phyloP scores from a whole-genome alignment of 176 grass and related monocot species.

The Guadua angustifolia region DNA sequence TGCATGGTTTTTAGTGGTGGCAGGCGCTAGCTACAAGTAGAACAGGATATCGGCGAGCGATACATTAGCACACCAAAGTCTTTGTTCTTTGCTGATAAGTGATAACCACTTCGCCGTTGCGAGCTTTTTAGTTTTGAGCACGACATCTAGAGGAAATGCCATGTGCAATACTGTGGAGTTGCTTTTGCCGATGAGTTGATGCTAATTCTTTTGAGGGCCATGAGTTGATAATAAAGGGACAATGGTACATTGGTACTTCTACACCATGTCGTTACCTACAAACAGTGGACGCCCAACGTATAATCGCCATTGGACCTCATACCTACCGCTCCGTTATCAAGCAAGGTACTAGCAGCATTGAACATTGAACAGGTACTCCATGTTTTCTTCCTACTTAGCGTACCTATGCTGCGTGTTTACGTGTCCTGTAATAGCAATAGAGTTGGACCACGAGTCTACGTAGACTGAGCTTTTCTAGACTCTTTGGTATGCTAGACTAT shows the following conservation, averaged over 20 bases:
- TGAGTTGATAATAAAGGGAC: neutral
- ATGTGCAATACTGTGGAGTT: neutral
- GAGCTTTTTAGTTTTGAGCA: neutral
- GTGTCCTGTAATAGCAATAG: too few species aligned
- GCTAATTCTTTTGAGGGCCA: neutral
- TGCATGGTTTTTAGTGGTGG: neutral
- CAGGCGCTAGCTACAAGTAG: neutral
- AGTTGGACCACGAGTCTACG: too few species aligned
- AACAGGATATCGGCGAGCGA: neutral
- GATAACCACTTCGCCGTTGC: slow-evolving; percentile 2
- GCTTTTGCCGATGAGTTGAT: neutral
- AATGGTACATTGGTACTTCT: neutral
- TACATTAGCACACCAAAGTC: neutral
- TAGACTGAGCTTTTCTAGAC: too few species aligned
- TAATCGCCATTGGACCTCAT: neutral
- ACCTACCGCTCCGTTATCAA: neutral
- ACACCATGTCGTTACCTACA: neutral
- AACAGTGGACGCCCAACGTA: neutral
- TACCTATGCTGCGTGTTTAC: neutral
- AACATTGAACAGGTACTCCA: neutral
- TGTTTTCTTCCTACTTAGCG: neutral
- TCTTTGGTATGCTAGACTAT: too few species aligned
- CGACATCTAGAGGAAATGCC: neutral
- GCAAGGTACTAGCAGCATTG: neutral
- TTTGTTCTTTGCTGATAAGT: neutral